phyloP scores from a whole-genome alignment of 805 yeast genomes.

The Wickerhamiella qilinensis region DNA sequence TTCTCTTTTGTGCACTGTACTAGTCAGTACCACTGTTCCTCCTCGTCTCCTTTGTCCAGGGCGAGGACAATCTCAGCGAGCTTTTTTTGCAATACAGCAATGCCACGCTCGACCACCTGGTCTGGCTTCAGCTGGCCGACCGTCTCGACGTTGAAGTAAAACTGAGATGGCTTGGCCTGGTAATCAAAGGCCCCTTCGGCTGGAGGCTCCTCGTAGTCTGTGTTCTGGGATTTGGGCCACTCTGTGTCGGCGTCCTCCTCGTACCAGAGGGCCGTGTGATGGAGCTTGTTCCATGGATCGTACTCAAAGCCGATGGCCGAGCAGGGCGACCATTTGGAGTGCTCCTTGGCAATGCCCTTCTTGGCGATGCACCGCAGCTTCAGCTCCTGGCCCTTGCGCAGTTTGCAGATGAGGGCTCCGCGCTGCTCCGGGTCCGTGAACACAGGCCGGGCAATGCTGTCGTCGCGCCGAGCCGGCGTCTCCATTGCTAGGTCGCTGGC shows the following conservation, averaged over 20 bases:
- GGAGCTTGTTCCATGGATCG: constrained; percentile 97
- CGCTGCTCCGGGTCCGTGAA: constrained; percentile 55
- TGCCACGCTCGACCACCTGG: constrained; percentile 74
- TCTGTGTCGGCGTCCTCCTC: constrained; percentile 77
- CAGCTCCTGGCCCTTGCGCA: constrained; percentile 84
- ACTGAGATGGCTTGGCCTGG: constrained; percentile 62
- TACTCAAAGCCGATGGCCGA: constrained; percentile 93
- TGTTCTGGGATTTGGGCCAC: constrained; percentile 83
- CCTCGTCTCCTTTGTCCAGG: constrained; percentile 26
- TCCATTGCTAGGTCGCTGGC: constrained; percentile 58
- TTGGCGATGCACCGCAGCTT: constrained; percentile 85
- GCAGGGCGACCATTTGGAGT: constrained; percentile 97
- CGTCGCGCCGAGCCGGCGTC: constrained; percentile 23
- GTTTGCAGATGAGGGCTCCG: constrained; percentile 84
- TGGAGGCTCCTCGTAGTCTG: constrained; percentile 95
- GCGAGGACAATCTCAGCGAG: constrained; percentile 76
- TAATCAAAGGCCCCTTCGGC: constrained; percentile 81
- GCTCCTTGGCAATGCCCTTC: constrained; percentile 94
- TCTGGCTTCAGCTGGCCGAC: constrained; percentile 80
- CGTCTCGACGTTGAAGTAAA: constrained; percentile 82
- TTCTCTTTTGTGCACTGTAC: not conserved
- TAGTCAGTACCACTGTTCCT: constrained; percentile 12
- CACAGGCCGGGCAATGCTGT: constrained; percentile 67
- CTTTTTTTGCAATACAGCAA: constrained; percentile 73
- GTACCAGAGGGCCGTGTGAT: constrained; percentile 93